Evolutionary conservation across 1,139 yeast species (phyloP).

Genomic region (Hansenula sp.): DNA sequence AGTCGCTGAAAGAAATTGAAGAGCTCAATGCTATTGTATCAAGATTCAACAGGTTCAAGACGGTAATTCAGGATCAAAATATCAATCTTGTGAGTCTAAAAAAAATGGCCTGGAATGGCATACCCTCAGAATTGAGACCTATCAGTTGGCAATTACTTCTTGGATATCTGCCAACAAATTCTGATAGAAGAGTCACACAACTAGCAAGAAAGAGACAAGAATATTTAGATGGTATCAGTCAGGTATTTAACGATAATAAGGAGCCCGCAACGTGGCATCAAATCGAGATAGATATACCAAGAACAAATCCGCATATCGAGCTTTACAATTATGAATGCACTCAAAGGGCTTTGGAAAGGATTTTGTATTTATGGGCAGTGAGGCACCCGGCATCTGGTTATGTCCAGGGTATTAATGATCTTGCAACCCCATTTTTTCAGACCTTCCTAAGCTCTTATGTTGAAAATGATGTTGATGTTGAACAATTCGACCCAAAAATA

Average conservation of each 20-base stretch:
- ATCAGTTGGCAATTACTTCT: constrained; percentile 84
- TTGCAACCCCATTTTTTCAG: constrained; percentile 91
- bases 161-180: constrained; percentile 88
- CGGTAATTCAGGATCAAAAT: constrained; percentile 54
- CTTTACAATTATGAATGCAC: constrained; percentile 68
- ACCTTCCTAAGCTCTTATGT: constrained; percentile 74
- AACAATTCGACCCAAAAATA: constrained; percentile 56
- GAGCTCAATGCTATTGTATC: constrained; percentile 56
- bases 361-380: constrained; percentile 91
- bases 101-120: constrained; percentile 90
- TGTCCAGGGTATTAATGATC: constrained; percentile 97
- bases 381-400: constrained; percentile 98
- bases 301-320: constrained; percentile 85
- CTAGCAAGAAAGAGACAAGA: constrained; percentile 81
- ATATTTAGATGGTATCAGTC: constrained; percentile 65
- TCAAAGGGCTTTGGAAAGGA: constrained; percentile 74
- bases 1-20: constrained; percentile 39
- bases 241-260: constrained; percentile 51
- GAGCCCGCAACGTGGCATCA: constrained; percentile 94
- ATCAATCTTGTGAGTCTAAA: constrained; percentile 68
- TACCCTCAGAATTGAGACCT: constrained; percentile 80
- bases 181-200: constrained; percentile 67
- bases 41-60: constrained; percentile 64
- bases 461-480: constrained; percentile 37
- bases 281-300: constrained; percentile 89